Evolutionary conservation across 139 green algal genomes (phyloP).

Genomic region (Tetraselmis striata): DNA sequence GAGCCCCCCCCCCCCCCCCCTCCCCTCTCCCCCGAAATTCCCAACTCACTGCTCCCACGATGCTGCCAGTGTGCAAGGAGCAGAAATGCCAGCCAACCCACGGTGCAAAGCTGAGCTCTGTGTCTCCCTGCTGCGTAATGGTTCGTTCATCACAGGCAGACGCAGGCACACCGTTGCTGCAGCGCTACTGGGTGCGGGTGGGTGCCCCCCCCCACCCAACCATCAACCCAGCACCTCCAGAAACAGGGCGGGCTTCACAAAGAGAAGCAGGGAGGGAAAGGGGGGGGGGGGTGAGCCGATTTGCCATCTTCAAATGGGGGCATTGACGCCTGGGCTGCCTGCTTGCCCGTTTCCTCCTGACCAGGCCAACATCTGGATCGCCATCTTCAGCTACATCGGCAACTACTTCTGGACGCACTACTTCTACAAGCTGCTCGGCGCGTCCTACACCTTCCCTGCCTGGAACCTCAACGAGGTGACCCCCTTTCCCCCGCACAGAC

Average conservation of each 20-base stretch:
- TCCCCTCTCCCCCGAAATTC: too few relatives aligned
- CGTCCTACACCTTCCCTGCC: slow-evolving; percentile 85
- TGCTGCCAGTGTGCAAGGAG: too few relatives aligned
- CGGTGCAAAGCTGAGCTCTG: too few relatives aligned
- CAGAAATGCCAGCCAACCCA: too few relatives aligned
- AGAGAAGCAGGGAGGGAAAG: too few relatives aligned
- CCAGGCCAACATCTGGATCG: slow-evolving; percentile 94
- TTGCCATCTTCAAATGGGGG: too few relatives aligned
- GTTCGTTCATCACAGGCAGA: too few relatives aligned
- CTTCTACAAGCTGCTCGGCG: slow-evolving; percentile 90
- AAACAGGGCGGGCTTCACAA: slow-evolving; percentile 4
- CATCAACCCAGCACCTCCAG: neutral
- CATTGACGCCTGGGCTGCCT: too few relatives aligned
- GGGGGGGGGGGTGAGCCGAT: too few relatives aligned
- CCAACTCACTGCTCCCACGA: too few relatives aligned
- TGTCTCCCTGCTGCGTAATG: too few relatives aligned
- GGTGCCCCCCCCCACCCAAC: neutral
- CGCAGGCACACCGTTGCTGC: slow-evolving; percentile 53
- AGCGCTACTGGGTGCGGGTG: slow-evolving; percentile 89
- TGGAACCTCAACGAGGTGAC: slow-evolving; percentile 73
- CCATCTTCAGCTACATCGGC: slow-evolving; percentile 92
- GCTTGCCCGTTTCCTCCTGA: neutral
- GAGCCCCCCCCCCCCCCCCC: neutral
- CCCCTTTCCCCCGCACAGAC: too few relatives aligned
- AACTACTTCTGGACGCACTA: slow-evolving; percentile 99